Evolutionary conservation across 805 yeast genomes (phyloP).

Genomic region (Diddensiella transvaalensis): DNA sequence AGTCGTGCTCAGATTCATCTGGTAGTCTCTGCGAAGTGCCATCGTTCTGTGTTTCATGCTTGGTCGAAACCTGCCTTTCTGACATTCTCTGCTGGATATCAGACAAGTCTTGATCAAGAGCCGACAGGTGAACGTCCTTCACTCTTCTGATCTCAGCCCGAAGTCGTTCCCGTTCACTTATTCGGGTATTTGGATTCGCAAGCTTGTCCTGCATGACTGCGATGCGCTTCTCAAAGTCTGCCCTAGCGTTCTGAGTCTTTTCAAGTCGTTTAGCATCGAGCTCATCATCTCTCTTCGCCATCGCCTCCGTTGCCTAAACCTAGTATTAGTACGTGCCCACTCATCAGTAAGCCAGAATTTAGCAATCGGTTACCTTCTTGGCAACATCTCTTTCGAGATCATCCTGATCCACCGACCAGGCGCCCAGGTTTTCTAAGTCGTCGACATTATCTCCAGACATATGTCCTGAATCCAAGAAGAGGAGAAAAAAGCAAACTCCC

Average conservation of each 20-base stretch:
- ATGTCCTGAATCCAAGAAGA: no score
- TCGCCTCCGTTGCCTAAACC: conserved; percentile 55
- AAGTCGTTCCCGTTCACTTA: conserved; percentile 58
- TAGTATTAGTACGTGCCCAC: neutral
- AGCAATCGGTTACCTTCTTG: conserved; percentile 26
- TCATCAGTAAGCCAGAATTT: neutral
- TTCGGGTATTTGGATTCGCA: conserved; percentile 51
- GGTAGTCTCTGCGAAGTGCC: conserved; percentile 39
- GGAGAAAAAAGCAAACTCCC: neutral
- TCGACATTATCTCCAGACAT: neutral
- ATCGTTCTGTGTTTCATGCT: conserved; percentile 2
- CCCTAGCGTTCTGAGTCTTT: conserved; percentile 52
- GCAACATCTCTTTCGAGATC: conserved; percentile 74
- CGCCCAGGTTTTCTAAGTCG: conserved; percentile 14
- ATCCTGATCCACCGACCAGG: conserved; percentile 64
- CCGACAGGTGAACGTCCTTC: conserved; percentile 47
- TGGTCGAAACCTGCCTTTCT: conserved; percentile 25
- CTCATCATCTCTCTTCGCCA: conserved; percentile 62
- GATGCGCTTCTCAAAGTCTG: conserved; percentile 43
- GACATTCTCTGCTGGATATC: conserved; percentile 55
- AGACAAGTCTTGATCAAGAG: conserved; percentile 54
- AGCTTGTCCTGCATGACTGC: conserved; percentile 47
- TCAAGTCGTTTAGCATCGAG: conserved; percentile 72
- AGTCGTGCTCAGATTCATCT: conserved; percentile 79
- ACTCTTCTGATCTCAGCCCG: conserved; percentile 53